Conservation (phyloP, 306 rosid genomes). For the Arachis stenosperma region DNA sequence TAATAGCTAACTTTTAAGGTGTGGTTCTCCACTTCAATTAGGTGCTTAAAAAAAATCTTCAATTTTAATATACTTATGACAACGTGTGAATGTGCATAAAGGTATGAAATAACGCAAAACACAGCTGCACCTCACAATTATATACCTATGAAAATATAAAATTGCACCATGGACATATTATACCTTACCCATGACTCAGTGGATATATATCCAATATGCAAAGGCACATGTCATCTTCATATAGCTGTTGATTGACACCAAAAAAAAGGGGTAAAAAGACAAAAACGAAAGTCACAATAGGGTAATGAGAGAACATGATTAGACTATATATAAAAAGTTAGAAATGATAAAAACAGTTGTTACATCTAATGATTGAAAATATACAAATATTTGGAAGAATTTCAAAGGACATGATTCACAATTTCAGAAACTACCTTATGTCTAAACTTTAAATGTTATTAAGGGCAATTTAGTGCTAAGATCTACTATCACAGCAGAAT, state of each 20-base stretch:
- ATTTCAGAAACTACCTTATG: slow-evolving; percentile 18
- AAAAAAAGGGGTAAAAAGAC: not conserved
- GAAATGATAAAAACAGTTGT: slow-evolving; percentile 10
- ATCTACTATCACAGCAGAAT: not conserved
- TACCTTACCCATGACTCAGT: slow-evolving; percentile 96
- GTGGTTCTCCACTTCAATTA: no score
- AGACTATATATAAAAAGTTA: not conserved
- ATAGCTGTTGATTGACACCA: slow-evolving; percentile 63
- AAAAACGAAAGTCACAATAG: slow-evolving; percentile 27
- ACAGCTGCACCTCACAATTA: slow-evolving; percentile 10
- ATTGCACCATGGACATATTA: slow-evolving; percentile 52
- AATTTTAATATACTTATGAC: slow-evolving; percentile 1
- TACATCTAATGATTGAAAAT: slow-evolving; percentile 5
- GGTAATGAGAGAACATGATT: slow-evolving; percentile 28
- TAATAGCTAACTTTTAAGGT: no score
- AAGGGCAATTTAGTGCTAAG: not conserved
- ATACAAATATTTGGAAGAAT: slow-evolving; percentile 6
- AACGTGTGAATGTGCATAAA: slow-evolving; percentile 11
- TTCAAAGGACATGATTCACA: slow-evolving; percentile 17
- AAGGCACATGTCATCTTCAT: slow-evolving; percentile 84
- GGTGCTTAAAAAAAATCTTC: not conserved
- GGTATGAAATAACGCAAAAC: slow-evolving; percentile 20
- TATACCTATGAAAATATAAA: slow-evolving; percentile 23
- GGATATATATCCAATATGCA: slow-evolving; percentile 90
- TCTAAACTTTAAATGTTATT: not conserved